These are phyloP conservation scores for Phytopythium delawarense DNA, from an alignment of 352 stramenopile species.

Conservation along the genomic window DNA sequence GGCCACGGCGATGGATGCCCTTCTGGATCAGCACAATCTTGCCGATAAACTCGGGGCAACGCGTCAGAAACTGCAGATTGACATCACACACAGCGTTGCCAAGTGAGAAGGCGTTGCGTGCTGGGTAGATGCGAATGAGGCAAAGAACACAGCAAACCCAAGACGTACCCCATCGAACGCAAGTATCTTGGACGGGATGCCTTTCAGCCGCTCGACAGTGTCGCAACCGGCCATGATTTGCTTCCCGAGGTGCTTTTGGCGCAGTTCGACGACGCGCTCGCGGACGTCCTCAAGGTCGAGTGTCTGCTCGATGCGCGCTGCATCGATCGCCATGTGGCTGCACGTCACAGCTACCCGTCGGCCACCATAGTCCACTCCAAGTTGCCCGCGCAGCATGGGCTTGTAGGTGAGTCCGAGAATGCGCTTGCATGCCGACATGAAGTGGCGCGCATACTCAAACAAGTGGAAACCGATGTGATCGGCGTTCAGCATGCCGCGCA, in stretches of 20 bases:
- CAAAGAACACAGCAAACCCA: neutral
- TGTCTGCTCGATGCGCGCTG: conserved; percentile 46
- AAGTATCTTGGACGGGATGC: conserved; percentile 96
- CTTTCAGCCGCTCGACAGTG: conserved; percentile 94
- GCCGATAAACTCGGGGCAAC: conserved; percentile 75
- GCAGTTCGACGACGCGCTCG: conserved; percentile 48
- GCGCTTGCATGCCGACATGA: conserved; percentile 88
- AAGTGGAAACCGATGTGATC: conserved; percentile 94
- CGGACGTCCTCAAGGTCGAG: conserved; percentile 36
- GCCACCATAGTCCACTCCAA: conserved; percentile 95
- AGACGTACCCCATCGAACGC: conserved; percentile 80
- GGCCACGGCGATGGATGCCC: conserved; percentile 74
- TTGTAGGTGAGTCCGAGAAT: conserved; percentile 94
- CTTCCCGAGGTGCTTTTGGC: conserved; percentile 60
- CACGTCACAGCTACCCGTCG: conserved; percentile 92
- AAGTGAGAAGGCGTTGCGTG: neutral
- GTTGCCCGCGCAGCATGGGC: conserved; percentile 87
- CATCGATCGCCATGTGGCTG: conserved; percentile 89
- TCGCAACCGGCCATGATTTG: conserved; percentile 93
- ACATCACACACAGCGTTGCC: neutral
- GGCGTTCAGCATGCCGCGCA: conserved; percentile 87
- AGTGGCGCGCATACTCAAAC: conserved; percentile 92
- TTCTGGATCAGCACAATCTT: conserved; percentile 84
- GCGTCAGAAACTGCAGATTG: conserved; percentile 73
- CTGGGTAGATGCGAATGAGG: neutral